Evolutionary conservation across 352 stramenopile genomes (phyloP).

Genomic region (Globisporangium emineosum): DNA sequence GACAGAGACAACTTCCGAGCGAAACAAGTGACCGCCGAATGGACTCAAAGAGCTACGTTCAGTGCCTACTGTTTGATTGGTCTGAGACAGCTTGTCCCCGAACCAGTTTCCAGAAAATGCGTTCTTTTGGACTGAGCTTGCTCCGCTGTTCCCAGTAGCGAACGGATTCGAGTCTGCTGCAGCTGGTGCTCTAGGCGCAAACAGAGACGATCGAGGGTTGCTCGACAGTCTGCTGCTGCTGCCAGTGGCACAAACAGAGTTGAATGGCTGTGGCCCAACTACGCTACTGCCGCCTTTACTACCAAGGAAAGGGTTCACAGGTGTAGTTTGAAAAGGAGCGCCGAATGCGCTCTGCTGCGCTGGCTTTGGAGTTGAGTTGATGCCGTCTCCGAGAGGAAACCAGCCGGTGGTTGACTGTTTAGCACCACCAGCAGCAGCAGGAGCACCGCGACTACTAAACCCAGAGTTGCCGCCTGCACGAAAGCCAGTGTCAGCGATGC

Average conservation of each 20-base stretch:
- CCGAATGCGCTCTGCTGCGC: not conserved
- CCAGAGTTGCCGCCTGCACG: not conserved
- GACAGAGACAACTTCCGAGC: not conserved
- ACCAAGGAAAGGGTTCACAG: slow-evolving; percentile 10
- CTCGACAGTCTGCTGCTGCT: not conserved
- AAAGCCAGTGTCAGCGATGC: not conserved
- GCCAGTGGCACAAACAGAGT: not conserved
- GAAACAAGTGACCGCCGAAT: slow-evolving; percentile 3
- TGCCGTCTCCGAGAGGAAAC: slow-evolving; percentile 3
- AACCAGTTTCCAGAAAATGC: not conserved
- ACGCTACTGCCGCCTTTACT: not conserved
- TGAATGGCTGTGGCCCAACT: not conserved
- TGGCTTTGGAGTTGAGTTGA: not conserved
- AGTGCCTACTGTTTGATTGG: not conserved
- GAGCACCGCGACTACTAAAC: not conserved
- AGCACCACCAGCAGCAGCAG: not conserved
- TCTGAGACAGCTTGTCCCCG: not conserved
- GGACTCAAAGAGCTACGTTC: not conserved
- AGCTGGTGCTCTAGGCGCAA: not conserved
- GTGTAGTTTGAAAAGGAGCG: not conserved
- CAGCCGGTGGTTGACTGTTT: slow-evolving; percentile 2
- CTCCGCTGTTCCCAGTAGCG: not conserved
- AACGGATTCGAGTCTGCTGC: slow-evolving; percentile 2
- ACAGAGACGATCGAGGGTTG: not conserved
- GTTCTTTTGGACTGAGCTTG: not conserved